A percentile compares a stretch with the other conserved stretches of the same genome.
These are phyloP conservation scores for Herpetomonas samuelpessoai DNA, from an alignment of 208 protist species.

Conservation along the genomic window DNA sequence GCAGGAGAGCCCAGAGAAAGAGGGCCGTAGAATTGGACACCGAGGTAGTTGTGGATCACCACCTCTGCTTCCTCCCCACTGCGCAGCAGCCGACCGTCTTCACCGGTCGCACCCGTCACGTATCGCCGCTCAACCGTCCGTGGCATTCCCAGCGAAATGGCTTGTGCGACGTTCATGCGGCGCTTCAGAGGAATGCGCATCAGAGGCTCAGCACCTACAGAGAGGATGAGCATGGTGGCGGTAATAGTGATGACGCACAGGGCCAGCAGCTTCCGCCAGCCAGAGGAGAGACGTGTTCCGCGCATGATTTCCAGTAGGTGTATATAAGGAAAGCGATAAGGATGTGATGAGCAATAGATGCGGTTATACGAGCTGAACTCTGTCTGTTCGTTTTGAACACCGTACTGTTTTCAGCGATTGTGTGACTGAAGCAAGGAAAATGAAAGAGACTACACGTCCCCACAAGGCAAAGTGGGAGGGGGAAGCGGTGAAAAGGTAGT, in stretches of 20 bases:
- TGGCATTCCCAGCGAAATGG: slow-evolving; percentile 20
- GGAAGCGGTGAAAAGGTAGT: too few species aligned
- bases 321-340: too few species aligned
- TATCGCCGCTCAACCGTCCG: slow-evolving; percentile 21
- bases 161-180: slow-evolving; percentile 26
- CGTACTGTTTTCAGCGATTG: too few species aligned
- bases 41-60: slow-evolving; percentile 64
- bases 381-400: too few species aligned
- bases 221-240: slow-evolving; percentile 5
- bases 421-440: too few species aligned
- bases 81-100: not conserved
- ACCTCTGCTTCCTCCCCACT: slow-evolving; percentile 20
- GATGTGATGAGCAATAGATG: too few species aligned
- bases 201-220: slow-evolving; percentile 13
- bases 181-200: slow-evolving; percentile 31
- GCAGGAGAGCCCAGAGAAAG: slow-evolving; percentile 87
- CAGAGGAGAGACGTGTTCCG: too few species aligned
- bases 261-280: too few species aligned
- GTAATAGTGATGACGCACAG: slow-evolving; percentile 11
- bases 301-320: too few species aligned
- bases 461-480: too few species aligned
- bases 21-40: slow-evolving; percentile 90
- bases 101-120: not conserved
- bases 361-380: too few species aligned
- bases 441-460: too few species aligned